These are phyloP conservation scores for Hypoxylon sp. DNA, from an alignment of 2,329 filamentous ascomycete genomes.

Conservation along the genomic window DNA sequence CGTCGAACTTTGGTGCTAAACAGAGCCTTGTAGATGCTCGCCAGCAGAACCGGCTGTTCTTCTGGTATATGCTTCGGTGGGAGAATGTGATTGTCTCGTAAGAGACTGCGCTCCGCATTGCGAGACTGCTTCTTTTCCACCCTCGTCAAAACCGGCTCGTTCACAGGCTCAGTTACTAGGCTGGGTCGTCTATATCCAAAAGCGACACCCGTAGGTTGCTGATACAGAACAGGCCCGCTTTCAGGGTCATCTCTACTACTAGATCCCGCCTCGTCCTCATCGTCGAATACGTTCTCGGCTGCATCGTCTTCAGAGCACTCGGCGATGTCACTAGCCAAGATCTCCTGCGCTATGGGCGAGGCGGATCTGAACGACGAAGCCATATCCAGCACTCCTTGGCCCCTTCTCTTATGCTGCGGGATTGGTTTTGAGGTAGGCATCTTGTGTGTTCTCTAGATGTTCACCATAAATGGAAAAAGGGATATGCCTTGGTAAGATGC, in stretches of 20 bases:
- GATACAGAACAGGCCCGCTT: slow-evolving; percentile 67
- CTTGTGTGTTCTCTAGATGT: not conserved
- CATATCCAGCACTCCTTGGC: slow-evolving; percentile 44
- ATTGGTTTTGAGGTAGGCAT: slow-evolving; percentile 42
- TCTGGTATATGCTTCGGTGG: slow-evolving; percentile 63
- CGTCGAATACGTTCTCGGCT: slow-evolving; percentile 45
- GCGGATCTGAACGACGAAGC: slow-evolving; percentile 63
- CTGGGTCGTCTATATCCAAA: slow-evolving; percentile 75
- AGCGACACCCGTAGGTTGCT: slow-evolving; percentile 79
- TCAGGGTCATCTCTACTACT: slow-evolving; percentile 48
- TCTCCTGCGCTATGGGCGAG: slow-evolving; percentile 72
- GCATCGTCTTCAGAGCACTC: slow-evolving; percentile 67
- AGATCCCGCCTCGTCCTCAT: slow-evolving; percentile 46
- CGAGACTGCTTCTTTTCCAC: slow-evolving; percentile 65
- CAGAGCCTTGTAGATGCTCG: slow-evolving; percentile 51
- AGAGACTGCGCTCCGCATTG: slow-evolving; percentile 66
- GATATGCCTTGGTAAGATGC: not conserved
- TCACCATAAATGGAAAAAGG: not conserved
- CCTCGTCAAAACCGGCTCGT: slow-evolving; percentile 60
- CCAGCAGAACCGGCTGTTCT: slow-evolving; percentile 48
- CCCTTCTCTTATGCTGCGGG: slow-evolving; percentile 34
- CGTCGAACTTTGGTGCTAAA: slow-evolving; percentile 66
- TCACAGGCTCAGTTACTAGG: slow-evolving; percentile 64
- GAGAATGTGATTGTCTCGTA: slow-evolving; percentile 72
- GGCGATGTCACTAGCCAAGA: slow-evolving; percentile 72